Evolutionary conservation across 2,329 filamentous ascomycete species (phyloP).

Genomic region (Talaromyces marneffei): DNA sequence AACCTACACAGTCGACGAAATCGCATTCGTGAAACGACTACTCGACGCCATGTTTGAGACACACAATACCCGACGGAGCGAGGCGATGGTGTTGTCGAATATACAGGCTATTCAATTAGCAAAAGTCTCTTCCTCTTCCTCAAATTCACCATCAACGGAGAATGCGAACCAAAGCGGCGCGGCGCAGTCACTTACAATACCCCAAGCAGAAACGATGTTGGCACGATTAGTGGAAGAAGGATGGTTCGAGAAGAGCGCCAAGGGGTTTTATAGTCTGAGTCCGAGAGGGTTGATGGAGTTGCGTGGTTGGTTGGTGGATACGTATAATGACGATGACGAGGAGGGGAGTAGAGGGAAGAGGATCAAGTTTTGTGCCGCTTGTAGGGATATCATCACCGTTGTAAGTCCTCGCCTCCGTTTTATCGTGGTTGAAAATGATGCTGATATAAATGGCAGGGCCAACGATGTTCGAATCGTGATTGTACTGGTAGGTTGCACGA

Average conservation of each 20-base stretch:
- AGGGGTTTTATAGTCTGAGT: conserved; percentile 69
- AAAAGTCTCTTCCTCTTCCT: conserved; percentile 35
- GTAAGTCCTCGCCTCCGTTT: conserved; percentile 29
- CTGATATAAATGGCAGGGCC: conserved; percentile 55
- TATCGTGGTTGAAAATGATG: no score
- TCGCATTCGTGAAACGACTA: conserved; percentile 79
- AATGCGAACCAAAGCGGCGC: conserved; percentile 26
- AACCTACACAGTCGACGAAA: conserved; percentile 71
- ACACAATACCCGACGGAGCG: conserved; percentile 71
- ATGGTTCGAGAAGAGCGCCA: conserved; percentile 72
- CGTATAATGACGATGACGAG: conserved; percentile 72
- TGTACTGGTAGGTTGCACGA: conserved; percentile 71
- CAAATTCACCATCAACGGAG: conserved; percentile 27
- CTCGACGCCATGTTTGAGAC: conserved; percentile 89
- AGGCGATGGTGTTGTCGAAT: conserved; percentile 74
- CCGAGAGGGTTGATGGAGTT: conserved; percentile 80
- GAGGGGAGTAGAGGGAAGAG: conserved; percentile 55
- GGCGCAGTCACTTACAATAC: conserved; percentile 59
- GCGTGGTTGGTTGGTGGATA: conserved; percentile 73
- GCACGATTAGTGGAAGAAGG: conserved; percentile 66
- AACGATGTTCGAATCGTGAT: conserved; percentile 64
- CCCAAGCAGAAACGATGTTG: conserved; percentile 70
- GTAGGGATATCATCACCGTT: conserved; percentile 80
- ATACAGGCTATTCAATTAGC: conserved; percentile 71
- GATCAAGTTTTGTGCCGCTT: conserved; percentile 83